Base-by-base conservation (phyloP, 768 basidiomycete species). In the Leccinum incarnatum region DNA sequence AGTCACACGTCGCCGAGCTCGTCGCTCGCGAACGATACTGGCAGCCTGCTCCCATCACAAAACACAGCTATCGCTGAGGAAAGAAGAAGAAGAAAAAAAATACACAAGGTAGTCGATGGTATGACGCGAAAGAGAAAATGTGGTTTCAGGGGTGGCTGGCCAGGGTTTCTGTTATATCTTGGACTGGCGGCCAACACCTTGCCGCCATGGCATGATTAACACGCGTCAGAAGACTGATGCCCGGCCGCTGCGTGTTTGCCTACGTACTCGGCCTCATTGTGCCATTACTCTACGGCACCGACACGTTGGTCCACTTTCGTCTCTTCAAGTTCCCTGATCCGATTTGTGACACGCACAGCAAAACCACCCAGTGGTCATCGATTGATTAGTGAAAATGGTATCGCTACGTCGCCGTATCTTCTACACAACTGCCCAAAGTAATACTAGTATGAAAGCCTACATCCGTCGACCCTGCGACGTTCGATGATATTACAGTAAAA, bases 241-340 rank as follows among this genome's bases (percentile, higher is more conserved):
- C 57, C 54, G 64, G 37, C 57, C 55, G 55, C 59, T 30, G 63
- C 61, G 40, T 73, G 69, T 56, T 65, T 30, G 17, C 62, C 65
- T 65, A 63, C 67, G 62, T 72, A 68, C 63, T 62, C 32, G 49
- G 62, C 72, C 72, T 72, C 72, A 58, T 74, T 69, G 56, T 50
- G 30, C 23, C 54, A 57, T 49, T 42, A 51, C 55, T 48, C 53
- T 53, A 61, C 53, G 61, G 62, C 57, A 63, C 64, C 59, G 61
- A 62, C 73, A 73, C 72, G 73, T 74, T 72, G 62, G 51, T 53
- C 40, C 4, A 30, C 56, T 52, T 32, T 54, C 57, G 62, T 29
- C 23, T n/a, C 42, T 42, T 27, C 27, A 27, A 27, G 27, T 27
- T 65, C 42, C 57, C 54, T 56, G 47, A 58, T 59, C n/a, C 54